These are phyloP conservation scores for Barnettozyma sucrosica DNA, from an alignment of 805 yeast genomes.

Conservation along the genomic window DNA sequence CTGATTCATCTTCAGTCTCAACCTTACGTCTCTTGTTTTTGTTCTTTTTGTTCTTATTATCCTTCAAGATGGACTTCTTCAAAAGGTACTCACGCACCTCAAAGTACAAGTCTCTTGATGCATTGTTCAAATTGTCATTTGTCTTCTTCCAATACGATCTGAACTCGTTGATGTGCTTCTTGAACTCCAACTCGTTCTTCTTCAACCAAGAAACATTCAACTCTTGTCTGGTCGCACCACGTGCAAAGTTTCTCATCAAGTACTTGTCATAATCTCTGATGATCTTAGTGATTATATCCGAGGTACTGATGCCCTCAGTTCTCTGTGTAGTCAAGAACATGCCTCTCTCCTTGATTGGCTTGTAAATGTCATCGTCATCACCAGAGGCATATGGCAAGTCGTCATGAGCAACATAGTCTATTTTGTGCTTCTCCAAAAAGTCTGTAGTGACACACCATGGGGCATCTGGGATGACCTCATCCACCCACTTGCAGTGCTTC, in stretches of 20 bases:
- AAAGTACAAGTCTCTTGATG: slow-evolving; percentile 76
- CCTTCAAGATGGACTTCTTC: slow-evolving; percentile 32
- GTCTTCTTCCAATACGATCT: slow-evolving; percentile 79
- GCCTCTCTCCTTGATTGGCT: slow-evolving; percentile 85
- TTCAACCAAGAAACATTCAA: slow-evolving; percentile 96
- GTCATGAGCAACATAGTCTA: slow-evolving; percentile 97
- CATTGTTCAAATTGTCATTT: slow-evolving; percentile 59
- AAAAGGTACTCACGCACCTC: slow-evolving; percentile 75
- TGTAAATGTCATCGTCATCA: slow-evolving; percentile 88
- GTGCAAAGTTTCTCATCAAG: slow-evolving; percentile 91
- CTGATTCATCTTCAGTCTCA: slow-evolving; percentile 17
- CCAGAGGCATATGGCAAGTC: slow-evolving; percentile 89
- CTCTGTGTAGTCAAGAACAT: slow-evolving; percentile 92
- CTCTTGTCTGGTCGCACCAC: slow-evolving; percentile 96
- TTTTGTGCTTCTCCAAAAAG: slow-evolving; percentile 69
- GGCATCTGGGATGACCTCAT: slow-evolving; percentile 89
- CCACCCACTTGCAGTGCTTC: slow-evolving; percentile 94
- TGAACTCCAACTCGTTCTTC: slow-evolving; percentile 91
- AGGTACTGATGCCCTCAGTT: slow-evolving; percentile 93
- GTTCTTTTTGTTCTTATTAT: slow-evolving; percentile 15
- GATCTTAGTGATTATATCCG: slow-evolving; percentile 92
- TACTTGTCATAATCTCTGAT: slow-evolving; percentile 95
- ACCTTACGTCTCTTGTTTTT: background rate
- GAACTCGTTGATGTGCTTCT: slow-evolving; percentile 84
- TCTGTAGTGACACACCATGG: slow-evolving; percentile 93